phyloP scores from a whole-genome alignment of 1,284 basidiomycete species.

The Ganoderma leucocontextum region DNA sequence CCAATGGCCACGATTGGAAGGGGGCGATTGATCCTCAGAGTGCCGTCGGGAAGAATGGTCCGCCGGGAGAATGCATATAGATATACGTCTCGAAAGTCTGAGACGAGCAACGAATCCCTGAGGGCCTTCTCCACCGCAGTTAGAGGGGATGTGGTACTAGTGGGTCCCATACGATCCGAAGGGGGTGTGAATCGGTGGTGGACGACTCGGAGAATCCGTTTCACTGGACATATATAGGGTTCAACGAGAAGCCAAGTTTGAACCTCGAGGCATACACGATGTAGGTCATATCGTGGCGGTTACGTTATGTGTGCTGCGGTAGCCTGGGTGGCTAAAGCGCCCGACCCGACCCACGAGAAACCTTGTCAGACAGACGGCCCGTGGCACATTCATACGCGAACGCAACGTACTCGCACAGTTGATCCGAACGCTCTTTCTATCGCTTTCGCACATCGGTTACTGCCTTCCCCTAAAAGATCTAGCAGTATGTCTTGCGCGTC shows the following conservation, averaged over 20 bases:
- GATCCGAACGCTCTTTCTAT: too few species aligned
- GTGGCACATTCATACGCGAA: too few species aligned
- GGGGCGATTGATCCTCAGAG: conserved; percentile 29
- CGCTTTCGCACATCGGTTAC: too few species aligned
- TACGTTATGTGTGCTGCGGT: not conserved
- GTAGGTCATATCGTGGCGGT: not conserved
- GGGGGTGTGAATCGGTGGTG: not conserved
- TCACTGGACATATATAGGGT: not conserved
- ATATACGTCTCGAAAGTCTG: conserved; percentile 34
- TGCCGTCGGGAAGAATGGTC: conserved; percentile 16
- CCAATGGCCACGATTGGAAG: conserved; percentile 30
- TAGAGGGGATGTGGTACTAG: not conserved
- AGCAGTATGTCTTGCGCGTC: too few species aligned
- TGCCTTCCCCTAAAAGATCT: too few species aligned
- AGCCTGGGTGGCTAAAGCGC: not conserved
- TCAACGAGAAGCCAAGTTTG: not conserved
- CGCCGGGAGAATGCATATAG: conserved; percentile 36
- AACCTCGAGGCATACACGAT: not conserved
- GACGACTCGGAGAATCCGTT: not conserved
- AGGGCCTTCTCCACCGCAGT: conserved; percentile 23
- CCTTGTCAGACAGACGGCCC: too few species aligned
- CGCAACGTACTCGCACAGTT: too few species aligned
- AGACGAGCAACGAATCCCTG: conserved; percentile 20
- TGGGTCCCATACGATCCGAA: not conserved
- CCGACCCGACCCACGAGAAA: not conserved